Evolutionary conservation across 2,329 filamentous ascomycete species (phyloP), one percentile per base, ranked within the genome.

Genomic region (Nakataea oryzae): DNA sequence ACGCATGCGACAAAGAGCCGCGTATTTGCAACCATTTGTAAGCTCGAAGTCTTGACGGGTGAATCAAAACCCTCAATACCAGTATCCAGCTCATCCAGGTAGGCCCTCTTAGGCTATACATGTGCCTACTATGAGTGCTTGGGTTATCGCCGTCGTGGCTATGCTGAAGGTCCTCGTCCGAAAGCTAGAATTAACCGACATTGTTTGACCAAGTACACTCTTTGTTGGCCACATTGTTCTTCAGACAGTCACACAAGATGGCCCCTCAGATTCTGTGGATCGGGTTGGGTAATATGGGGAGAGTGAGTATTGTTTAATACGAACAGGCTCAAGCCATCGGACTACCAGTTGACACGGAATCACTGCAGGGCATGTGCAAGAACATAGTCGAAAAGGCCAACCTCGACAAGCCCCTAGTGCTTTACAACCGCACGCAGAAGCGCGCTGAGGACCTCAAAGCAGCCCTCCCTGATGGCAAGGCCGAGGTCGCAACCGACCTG

Each of bases 221-320:
- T 9, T 8, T n/a, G 3, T n/a, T 9, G 8, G 21, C 41, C 9
- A 50, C 21, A 50, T 2, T n/a, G 24, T n/a, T 11, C 17, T n/a
- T 21, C 41, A 50, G 21, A n/a, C 47, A 41, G 13, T 28, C 58
- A 60, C 17, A 3, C 58, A 73, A 64, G 8, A 85, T 86, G 83
- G 76, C 82, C 56, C 79, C 81, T 63, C 85, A 82, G 74, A 70
- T 95, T 60, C 81, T 91, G 68, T 96, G 86, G 85, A 85, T 96
- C 62, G 91, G 92, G 63, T 81, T 96, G 60, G 91, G 91, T 61
- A 96, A 96, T 73, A 96, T 96, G 86, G 92, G 90, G 67, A 82
- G 87, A 70, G 89, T 89, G 77, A 77, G 83, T 75, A 11, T n/a
- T 28, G 12, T 54, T 3, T 30, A 2, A 17, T 30, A 28, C 17